Conservation (phyloP, 2,329 filamentous ascomycete species). For the Podosphaera xanthii region DNA sequence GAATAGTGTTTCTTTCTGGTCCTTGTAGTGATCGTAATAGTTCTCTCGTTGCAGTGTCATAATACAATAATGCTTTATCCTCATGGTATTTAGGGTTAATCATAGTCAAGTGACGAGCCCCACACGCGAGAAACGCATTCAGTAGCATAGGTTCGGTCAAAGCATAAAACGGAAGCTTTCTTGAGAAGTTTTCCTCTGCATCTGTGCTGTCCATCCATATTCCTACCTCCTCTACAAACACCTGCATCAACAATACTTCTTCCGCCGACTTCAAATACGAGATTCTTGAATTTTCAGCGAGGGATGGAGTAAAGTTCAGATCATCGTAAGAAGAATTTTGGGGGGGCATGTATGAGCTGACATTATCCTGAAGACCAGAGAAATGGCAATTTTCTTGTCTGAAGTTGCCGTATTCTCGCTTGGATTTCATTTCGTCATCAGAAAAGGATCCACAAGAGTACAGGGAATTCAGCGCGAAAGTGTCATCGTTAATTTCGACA, state of each 20-base stretch:
- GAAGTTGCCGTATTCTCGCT: slow-evolving; percentile 11
- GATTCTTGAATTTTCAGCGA: slow-evolving; percentile 13
- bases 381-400: slow-evolving; percentile 12
- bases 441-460: not conserved
- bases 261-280: slow-evolving; percentile 51
- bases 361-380: slow-evolving; percentile 3
- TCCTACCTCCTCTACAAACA: slow-evolving; percentile 76
- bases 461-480: not conserved
- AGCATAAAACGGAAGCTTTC: slow-evolving; percentile 61
- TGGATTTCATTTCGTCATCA: slow-evolving; percentile 3
- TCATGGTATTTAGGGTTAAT: slow-evolving; percentile 47
- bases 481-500: not conserved
- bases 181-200: slow-evolving; percentile 64
- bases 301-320: not conserved
- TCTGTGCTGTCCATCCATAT: slow-evolving; percentile 91
- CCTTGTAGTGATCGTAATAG: slow-evolving; percentile 60
- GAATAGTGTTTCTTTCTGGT: slow-evolving; percentile 58
- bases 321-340: not conserved
- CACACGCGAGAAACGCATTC: slow-evolving; percentile 74
- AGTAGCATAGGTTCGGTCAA: slow-evolving; percentile 69
- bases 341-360: not conserved
- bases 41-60: slow-evolving; percentile 63
- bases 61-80: slow-evolving; percentile 61
- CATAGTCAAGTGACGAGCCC: slow-evolving; percentile 56
- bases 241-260: slow-evolving; percentile 73